Base-by-base conservation (phyloP, 257 asterid species). In the Phtheirospermum japonicum region DNA sequence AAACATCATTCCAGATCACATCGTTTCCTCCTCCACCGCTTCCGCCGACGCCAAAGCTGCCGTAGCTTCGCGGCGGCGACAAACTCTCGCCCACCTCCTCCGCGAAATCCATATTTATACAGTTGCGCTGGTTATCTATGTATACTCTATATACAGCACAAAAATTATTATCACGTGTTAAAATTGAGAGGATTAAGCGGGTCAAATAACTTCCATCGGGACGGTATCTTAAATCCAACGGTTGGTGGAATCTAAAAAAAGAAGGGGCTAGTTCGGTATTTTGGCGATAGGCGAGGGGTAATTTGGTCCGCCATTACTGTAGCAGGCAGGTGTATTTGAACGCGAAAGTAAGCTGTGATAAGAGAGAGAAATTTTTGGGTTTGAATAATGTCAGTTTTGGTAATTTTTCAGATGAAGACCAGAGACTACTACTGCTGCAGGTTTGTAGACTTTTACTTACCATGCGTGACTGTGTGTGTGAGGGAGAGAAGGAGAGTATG, bases 61-160 rank as follows among this genome's bases (percentile, higher is more conserved):
- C 86, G 66, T 68, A 75, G 73, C 87, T 88, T 82, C 83, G 80
- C 64, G 81, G 86, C 73, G 98, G 98, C 70, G 98, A 88, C 64
- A 92, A 84, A 61, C 94, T 88, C 85, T 88, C 98, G 12, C 95
- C 98, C 3, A 84, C 95, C 65, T 82, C 98, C 81, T 91, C 96
- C 34, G 23, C 76, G 51, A 88, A 88, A 72, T 91, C 95, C 98
- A 88, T 90, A 11, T 43, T 51, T 36, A 7, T 6, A 7, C 30
- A 9, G 31, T 54, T 36, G 32, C 6, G 2, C 45, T 3, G 3
- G 28, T 23, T 23, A 23, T 23, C 28, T 23, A 23, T 23, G 28
- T 23, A 8, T 39, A 50, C 3, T n/a, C 14, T 4, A 9, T 50
- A 19, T 9, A 8, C 56, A 8, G 31, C 30, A 30, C 40, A 13